Evolutionary conservation across 495 filamentous ascomycete genomes (phyloP).

Genomic region (Hyaloscypha variabilis): DNA sequence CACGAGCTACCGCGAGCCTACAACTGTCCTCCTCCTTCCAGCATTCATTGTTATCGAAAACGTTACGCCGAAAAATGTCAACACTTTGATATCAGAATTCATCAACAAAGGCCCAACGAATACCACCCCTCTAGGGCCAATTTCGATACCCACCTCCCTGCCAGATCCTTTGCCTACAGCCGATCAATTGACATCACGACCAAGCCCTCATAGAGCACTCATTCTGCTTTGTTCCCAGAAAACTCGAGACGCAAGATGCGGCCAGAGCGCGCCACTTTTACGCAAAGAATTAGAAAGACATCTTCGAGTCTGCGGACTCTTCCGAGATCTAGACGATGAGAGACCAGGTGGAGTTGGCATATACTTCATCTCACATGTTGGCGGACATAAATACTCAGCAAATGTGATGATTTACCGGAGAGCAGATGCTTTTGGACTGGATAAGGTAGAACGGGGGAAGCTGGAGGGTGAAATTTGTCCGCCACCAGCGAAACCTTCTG

Average conservation of each 20-base stretch:
- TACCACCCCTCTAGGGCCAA: slow-evolving; percentile 62
- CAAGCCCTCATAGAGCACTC: slow-evolving; percentile 79
- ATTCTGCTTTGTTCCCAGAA: slow-evolving; percentile 93
- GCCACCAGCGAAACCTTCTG: slow-evolving; percentile 22
- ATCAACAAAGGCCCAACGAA: slow-evolving; percentile 77
- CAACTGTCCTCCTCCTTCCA: slow-evolving; percentile 84
- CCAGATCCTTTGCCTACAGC: slow-evolving; percentile 39
- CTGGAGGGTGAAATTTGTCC: slow-evolving; percentile 32
- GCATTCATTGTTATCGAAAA: slow-evolving; percentile 85
- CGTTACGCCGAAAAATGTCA: slow-evolving; percentile 75
- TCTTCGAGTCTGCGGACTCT: slow-evolving; percentile 79
- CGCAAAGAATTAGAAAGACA: slow-evolving; percentile 87
- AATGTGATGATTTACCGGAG: slow-evolving; percentile 90
- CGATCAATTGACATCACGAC: slow-evolving; percentile 62
- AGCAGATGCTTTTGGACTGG: slow-evolving; percentile 59
- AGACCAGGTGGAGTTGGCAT: slow-evolving; percentile 89
- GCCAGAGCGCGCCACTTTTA: slow-evolving; percentile 87
- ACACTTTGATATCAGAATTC: slow-evolving; percentile 70
- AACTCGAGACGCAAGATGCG: slow-evolving; percentile 92
- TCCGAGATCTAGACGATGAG: slow-evolving; percentile 84
- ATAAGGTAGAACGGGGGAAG: slow-evolving; percentile 41
- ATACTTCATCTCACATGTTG: slow-evolving; percentile 95
- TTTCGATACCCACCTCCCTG: slow-evolving; percentile 32
- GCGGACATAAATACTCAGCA: slow-evolving; percentile 91
- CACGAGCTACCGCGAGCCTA: slow-evolving; percentile 63